Conservation (phyloP, 495 filamentous ascomycete genomes). For the Tuber microsphaerosporum region DNA sequence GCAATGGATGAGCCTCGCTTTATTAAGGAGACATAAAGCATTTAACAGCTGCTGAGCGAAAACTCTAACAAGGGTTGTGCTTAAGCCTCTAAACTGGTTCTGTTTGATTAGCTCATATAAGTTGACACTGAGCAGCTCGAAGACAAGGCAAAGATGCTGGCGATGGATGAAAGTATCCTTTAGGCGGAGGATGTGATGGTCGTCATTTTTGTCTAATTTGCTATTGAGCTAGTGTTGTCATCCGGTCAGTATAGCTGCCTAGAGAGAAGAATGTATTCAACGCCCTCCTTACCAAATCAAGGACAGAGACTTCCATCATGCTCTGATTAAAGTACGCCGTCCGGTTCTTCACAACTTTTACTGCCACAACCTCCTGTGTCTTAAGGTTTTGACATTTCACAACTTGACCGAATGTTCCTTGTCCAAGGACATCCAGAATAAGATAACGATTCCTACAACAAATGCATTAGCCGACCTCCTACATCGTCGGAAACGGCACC, state of each 20-base stretch:
- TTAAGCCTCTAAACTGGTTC: slow-evolving; percentile 96
- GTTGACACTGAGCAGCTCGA: slow-evolving; percentile 95
- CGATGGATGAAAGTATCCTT: slow-evolving; percentile 98
- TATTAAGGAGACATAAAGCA: slow-evolving; percentile 85
- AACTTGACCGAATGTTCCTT: slow-evolving; percentile 99
- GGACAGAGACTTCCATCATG: slow-evolving; percentile 99
- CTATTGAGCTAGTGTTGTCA: slow-evolving; percentile 70
- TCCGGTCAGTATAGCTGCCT: slow-evolving; percentile 18
- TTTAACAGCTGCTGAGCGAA: slow-evolving; percentile 97
- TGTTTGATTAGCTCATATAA: slow-evolving; percentile 99
- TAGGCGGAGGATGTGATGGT: slow-evolving; percentile 89
- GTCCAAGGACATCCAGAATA: slow-evolving; percentile 94
- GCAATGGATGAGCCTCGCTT: slow-evolving; percentile 94
- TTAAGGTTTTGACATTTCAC: slow-evolving; percentile 99
- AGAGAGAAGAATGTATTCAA: not conserved
- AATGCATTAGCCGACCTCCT: slow-evolving; percentile 29
- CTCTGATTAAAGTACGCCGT: slow-evolving; percentile 99
- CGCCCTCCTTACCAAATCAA: slow-evolving; percentile 68
- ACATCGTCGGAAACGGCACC: slow-evolving; percentile 1
- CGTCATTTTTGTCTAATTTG: slow-evolving; percentile 98
- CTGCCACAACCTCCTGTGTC: slow-evolving; percentile 95
- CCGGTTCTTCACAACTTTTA: slow-evolving; percentile 99
- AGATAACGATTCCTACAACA: slow-evolving; percentile 79
- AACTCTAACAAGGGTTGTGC: slow-evolving; percentile 93
- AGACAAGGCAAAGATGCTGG: slow-evolving; percentile 95